Base-by-base conservation (phyloP, 2,329 filamentous ascomycete species). In the Lecanicillium sp. region DNA sequence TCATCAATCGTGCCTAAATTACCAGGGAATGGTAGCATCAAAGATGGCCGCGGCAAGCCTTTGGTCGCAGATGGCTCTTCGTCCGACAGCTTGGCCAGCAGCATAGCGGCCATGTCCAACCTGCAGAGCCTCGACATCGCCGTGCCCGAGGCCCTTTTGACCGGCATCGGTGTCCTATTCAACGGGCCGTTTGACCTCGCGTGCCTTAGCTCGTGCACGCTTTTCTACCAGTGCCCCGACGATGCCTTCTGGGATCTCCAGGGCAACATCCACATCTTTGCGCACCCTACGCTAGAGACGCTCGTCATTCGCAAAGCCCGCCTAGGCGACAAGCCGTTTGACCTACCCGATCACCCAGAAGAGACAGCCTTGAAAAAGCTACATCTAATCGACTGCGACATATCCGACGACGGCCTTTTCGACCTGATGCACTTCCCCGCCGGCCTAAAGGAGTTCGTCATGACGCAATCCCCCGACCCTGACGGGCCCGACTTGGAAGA, bases 261-360 rank as follows among this genome's bases (percentile, higher is more conserved):
- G 50, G 71, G 73, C 51, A 75, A 74, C 53, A 74, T 75, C 39
- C 70, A 75, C 59, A 72, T 75, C 43, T 75, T 75, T 50, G 63
- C 69, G 3, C 72, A 75, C 41, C 72, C 72, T 0, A 71, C 71
- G 1, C 65, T 75, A 17, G 71, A 75, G 54, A 65, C 60, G 5
- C 65, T 75, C 3, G 63, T 65, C 38, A 70, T 75, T 41, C 63
- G 61, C 38, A 58, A 66, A n/a, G 72, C 72, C 10, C 68, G 65
- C 51, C 62, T 75, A 3, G 71, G 72, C 44, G 61, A 74, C 47
- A 65, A 65, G 1, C 72, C 72, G 3, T 75, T 75, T 39, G 71
- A 75, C 50, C 61, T 65, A 15, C 67, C 73, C 9, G 72, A 75
- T 58, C 69, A 67, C 2, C 72, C 72, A 0, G 68, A 73, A 54